Evolutionary conservation across 1,284 basidiomycete species (phyloP), one percentile per base, ranked within the genome.

Genomic region (Hymenochaete sp.): DNA sequence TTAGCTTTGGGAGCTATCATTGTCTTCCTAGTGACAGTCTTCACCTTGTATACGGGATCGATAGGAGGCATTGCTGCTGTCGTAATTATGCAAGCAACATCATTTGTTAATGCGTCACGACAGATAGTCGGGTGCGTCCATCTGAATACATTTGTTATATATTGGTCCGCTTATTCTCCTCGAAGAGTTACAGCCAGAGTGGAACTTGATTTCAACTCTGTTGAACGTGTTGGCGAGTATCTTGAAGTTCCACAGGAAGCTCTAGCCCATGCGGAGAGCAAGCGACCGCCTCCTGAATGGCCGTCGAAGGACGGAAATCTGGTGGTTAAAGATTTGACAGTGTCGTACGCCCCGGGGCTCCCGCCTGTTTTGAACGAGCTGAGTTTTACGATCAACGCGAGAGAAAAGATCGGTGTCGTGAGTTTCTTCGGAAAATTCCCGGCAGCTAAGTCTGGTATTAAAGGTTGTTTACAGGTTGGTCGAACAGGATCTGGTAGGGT

Each of bases 171-270:
- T n/a, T n/a, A n/a, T n/a, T n/a, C n/a, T n/a, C 22, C 44, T 33
- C n/a, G 10, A 52, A 77, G 75, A 53, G 77, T 81, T 8, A 69
- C 73, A 18, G 78, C 79, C 1, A 79, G 82, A 55, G 60, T 83
- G 0, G 81, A 83, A 57, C 67, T 83, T 11, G 79, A 84, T 62
- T 85, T 88, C 64, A 81, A 79, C 61, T 79, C 82, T 18, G 79
- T 93, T 5, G 89, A 93, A 60, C 77, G 89, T 48, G 79, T 92
- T 10, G 73, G 81, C 13, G 88, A 92, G 60, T 93, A 91, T 57
- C 70, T 91, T 8, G 70, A 75, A 27, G 71, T 90, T 10, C 75
- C 81, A 3, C 82, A 88, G 58, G 89, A 93, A 62, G 80, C 85
- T 1, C 80, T 85, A n/a, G 72, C 81, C 0, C 62, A 77, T 36